A percentile compares a stretch with the other conserved stretches of the same genome.
Evolutionary conservation across 2,329 filamentous ascomycete genomes (phyloP).

Genomic region (Trichoderma hamatum): DNA sequence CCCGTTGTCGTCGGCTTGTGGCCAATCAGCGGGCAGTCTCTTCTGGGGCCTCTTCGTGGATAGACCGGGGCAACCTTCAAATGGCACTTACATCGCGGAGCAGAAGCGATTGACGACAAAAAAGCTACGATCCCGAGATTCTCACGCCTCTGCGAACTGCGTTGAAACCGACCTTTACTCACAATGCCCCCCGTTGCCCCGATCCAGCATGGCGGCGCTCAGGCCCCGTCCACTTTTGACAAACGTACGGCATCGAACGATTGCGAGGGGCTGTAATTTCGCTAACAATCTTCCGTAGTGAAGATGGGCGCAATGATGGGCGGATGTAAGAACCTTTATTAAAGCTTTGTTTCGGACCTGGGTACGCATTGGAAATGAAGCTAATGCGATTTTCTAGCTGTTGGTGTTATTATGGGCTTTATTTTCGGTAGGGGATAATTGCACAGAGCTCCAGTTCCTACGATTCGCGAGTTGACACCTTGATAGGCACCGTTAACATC

Average conservation of each 20-base stretch:
- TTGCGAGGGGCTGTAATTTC: conserved; percentile 23
- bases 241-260: conserved; percentile 49
- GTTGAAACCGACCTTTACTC: not conserved
- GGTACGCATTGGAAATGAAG: not conserved
- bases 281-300: conserved; percentile 36
- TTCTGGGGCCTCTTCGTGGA: not conserved
- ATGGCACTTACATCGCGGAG: conserved; percentile 3
- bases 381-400: conserved; percentile 62
- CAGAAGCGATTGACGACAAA: not conserved
- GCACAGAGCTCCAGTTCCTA: not conserved
- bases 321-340: conserved; percentile 72
- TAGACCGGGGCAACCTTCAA: not conserved
- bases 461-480: conserved; percentile 12
- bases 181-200: conserved; percentile 49
- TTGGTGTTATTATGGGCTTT: conserved; percentile 95
- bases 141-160: conserved; percentile 1
- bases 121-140: conserved; percentile 6
- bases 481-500: conserved; percentile 83
- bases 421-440: conserved; percentile 73
- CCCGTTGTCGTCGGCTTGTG: not conserved
- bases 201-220: conserved; percentile 44
- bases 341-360: not conserved
- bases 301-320: conserved; percentile 99
- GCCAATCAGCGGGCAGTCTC: conserved; percentile 34
- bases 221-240: conserved; percentile 57